Evolutionary conservation across 495 filamentous ascomycete species (phyloP).

Genomic region (Trichocladium uniseriatum): DNA sequence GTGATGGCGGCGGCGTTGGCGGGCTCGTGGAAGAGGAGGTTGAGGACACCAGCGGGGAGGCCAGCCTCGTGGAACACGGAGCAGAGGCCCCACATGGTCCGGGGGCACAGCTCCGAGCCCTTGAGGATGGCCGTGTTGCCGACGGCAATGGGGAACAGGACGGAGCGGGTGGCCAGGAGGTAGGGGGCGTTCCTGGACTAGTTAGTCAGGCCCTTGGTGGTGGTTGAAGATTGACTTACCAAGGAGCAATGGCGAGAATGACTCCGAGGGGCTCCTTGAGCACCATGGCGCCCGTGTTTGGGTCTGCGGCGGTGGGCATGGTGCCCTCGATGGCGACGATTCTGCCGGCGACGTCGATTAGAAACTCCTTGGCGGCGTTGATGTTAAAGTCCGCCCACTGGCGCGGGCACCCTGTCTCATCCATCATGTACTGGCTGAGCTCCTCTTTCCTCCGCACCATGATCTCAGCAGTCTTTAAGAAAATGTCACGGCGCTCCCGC

Average conservation of each 20-base stretch:
- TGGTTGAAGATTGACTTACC: too few relatives aligned
- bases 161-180: slow-evolving; percentile 57
- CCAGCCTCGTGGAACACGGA: slow-evolving; percentile 66
- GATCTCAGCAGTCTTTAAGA: slow-evolving; percentile 61
- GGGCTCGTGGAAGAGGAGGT: slow-evolving; percentile 45
- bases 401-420: slow-evolving; percentile 57
- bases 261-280: slow-evolving; percentile 76
- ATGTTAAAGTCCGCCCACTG: slow-evolving; percentile 57
- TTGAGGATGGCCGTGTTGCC: slow-evolving; percentile 58
- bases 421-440: slow-evolving; percentile 48
- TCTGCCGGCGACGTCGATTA: slow-evolving; percentile 63
- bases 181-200: slow-evolving; percentile 59
- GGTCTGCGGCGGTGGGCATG: slow-evolving; percentile 47
- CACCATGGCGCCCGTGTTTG: slow-evolving; percentile 58
- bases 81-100: slow-evolving; percentile 63
- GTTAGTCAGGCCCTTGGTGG: too few relatives aligned
- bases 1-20: slow-evolving; percentile 47
- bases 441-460: slow-evolving; percentile 56
- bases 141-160: slow-evolving; percentile 68
- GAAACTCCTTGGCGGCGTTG: slow-evolving; percentile 44
- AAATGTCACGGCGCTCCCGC: slow-evolving; percentile 55
- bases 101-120: slow-evolving; percentile 61
- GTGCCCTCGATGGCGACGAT: slow-evolving; percentile 50
- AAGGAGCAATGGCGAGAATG: slow-evolving; percentile 72
- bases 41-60: slow-evolving; percentile 51